phyloP scores from a whole-genome alignment of 805 yeast species.

The Candida xiaguanensis region DNA sequence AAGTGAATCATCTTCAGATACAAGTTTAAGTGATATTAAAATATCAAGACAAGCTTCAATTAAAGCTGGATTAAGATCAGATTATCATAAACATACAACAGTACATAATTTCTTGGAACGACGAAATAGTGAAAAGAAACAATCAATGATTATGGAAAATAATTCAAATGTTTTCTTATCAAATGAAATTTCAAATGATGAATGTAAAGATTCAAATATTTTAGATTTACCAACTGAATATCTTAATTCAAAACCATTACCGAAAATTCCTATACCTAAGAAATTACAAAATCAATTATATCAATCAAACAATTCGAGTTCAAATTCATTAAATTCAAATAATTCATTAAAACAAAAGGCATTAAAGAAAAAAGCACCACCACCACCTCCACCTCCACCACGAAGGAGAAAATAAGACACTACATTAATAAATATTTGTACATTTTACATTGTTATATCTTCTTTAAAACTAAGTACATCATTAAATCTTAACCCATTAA shows the following conservation, averaged over 20 bases:
- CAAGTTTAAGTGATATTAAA: neutral
- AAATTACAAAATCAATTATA: constrained; percentile 7
- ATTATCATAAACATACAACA: constrained; percentile 33
- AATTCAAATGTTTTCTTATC: constrained; percentile 26
- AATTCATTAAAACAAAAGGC: constrained; percentile 23
- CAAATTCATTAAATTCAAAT: constrained; percentile 17
- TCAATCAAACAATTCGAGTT: constrained; percentile 13
- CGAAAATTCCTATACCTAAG: constrained; percentile 13
- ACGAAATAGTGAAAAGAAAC: constrained; percentile 3
- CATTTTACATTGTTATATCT: constrained; percentile 27
- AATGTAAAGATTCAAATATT: constrained; percentile 14
- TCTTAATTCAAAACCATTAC: constrained; percentile 18
- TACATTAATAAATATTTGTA: neutral
- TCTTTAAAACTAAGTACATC: constrained; percentile 67
- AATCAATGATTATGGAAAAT: constrained; percentile 17
- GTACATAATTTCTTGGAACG: constrained; percentile 19
- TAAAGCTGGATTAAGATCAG: constrained; percentile 29
- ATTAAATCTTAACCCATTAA: constrained; percentile 65
- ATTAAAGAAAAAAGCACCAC: constrained; percentile 33
- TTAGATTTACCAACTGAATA: constrained; percentile 34
- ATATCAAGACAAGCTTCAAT: constrained; percentile 29
- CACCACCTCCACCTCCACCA: constrained; percentile 32
- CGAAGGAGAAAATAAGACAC: constrained; percentile 18
- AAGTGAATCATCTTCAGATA: constrained; percentile 2
- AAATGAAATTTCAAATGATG: neutral